Base-by-base conservation (phyloP, 257 asterid genomes). In the Solanum stenotomum region DNA sequence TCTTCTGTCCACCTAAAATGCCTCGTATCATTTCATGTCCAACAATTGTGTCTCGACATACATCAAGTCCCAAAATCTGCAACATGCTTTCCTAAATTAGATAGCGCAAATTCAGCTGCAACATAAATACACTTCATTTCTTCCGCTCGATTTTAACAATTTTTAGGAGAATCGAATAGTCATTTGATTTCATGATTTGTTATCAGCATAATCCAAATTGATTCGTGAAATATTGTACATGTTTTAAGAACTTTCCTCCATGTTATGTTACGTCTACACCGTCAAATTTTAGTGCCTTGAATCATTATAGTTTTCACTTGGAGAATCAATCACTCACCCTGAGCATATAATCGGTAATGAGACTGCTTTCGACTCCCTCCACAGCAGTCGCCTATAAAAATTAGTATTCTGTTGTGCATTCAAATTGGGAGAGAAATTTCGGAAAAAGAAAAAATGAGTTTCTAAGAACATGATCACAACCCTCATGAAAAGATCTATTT, bases 401-500 rank as follows among this genome's bases (percentile, higher is more conserved):
- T 3, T 8, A 63, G 71, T 63, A n/a, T 63, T 63, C 71, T 12
- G 12, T n/a, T 63, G 31, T 63, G 31, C 31, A 63, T 63, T 22
- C 71, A 63, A 63, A 10, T 5, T 0, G 25, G 27, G 61, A 14
- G 18, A 9, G 70, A 9, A 23, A 9, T 63, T 63, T 63, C 1
- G 31, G 31, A 52, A 81, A 25, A 40, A 86, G 67, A 25, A 10
- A 13, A 89, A 29, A 10, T 15, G 15, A 52, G 68, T 42, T 44
- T 42, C 46, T 25, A 29, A 83, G 38, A 49, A 34, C 61, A 76
- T 35, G 70, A 29, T 70, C 1, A 11, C 49, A 42, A 96, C 98
- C 99, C 95, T 96, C 99, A 96, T 96, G 91, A 93, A 96, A 59
- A 94, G 93, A 92, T 96, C 98, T 56, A 94, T 95, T 59, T 94